phyloP scores from a whole-genome alignment of 805 yeast species.

The Lipomyces kockii region DNA sequence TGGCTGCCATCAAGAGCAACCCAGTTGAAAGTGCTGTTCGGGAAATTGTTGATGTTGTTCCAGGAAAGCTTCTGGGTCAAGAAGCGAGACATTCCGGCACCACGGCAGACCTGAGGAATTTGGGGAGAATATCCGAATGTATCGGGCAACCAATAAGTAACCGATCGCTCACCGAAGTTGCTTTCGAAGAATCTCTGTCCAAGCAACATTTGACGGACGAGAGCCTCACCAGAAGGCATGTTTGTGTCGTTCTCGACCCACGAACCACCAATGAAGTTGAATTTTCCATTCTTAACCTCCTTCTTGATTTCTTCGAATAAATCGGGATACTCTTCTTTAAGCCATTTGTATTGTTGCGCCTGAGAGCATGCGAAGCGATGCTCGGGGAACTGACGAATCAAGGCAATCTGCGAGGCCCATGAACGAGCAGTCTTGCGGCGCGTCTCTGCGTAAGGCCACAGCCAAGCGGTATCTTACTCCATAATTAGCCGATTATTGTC shows the following conservation, averaged over 20 bases:
- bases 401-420: conserved; percentile 89
- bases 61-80: conserved; percentile 93
- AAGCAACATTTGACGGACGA: conserved; percentile 82
- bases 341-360: conserved; percentile 95
- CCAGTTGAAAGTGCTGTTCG: conserved; percentile 92
- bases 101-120: conserved; percentile 87
- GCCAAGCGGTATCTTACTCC: conserved; percentile 85
- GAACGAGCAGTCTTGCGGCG: conserved; percentile 90
- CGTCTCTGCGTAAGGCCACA: conserved; percentile 99
- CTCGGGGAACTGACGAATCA: conserved; percentile 88
- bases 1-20: conserved; percentile 87
- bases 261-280: conserved; percentile 92
- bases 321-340: conserved; percentile 82
- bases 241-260: conserved; percentile 99
- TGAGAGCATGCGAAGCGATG: conserved; percentile 94
- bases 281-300: conserved; percentile 69
- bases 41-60: conserved; percentile 93
- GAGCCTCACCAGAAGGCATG: conserved; percentile 91
- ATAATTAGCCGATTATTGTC: background rate
- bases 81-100: conserved; percentile 83
- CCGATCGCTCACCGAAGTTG: conserved; percentile 76
- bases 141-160: conserved; percentile 93
- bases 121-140: conserved; percentile 97
- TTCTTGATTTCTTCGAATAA: conserved; percentile 63
- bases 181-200: conserved; percentile 86